These are phyloP conservation scores for Chamaenerion angustifolium DNA, from an alignment of 345 rosid species.

Conservation along the genomic window DNA sequence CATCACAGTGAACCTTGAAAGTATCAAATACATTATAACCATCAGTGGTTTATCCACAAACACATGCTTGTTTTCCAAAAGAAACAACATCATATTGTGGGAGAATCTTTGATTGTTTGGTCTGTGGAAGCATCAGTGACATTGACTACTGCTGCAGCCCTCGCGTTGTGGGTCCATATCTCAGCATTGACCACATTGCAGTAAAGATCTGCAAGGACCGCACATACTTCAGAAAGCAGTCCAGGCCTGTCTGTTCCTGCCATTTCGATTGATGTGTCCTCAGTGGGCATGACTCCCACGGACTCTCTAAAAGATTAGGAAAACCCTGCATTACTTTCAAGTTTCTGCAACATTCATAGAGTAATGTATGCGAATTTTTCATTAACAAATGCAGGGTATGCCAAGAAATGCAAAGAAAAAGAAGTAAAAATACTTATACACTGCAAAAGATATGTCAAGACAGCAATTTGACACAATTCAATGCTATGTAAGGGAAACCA, in stretches of 20 bases:
- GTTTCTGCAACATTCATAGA: constrained; percentile 32
- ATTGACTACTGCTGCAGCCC: constrained; percentile 87
- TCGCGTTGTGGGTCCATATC: constrained; percentile 88
- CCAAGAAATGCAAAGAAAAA: background rate
- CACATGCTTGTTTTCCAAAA: too few relatives aligned
- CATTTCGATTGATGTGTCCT: constrained; percentile 73
- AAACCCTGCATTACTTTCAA: constrained; percentile 57
- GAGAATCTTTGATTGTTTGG: constrained; percentile 51
- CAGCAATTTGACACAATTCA: too few relatives aligned
- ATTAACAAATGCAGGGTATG: background rate
- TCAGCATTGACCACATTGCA: constrained; percentile 83
- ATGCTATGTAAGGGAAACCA: background rate
- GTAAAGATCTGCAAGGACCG: constrained; percentile 67
- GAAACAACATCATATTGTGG: too few relatives aligned
- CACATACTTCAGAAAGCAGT: constrained; percentile 75
- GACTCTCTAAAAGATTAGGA: constrained; percentile 44
- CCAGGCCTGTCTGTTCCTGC: constrained; percentile 84
- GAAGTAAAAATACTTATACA: background rate
- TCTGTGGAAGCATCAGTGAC: constrained; percentile 52
- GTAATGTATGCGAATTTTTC: background rate
- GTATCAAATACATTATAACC: too few relatives aligned
- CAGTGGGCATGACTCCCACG: constrained; percentile 69
- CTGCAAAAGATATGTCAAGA: too few relatives aligned
- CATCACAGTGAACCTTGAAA: constrained; percentile 42
- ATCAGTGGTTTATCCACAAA: too few relatives aligned